A percentile compares a stretch with the other conserved stretches of the same genome.
These are phyloP conservation scores for Phaeosphaeriaceae sp. DNA, from an alignment of 2,329 filamentous ascomycete genomes.

Conservation along the genomic window DNA sequence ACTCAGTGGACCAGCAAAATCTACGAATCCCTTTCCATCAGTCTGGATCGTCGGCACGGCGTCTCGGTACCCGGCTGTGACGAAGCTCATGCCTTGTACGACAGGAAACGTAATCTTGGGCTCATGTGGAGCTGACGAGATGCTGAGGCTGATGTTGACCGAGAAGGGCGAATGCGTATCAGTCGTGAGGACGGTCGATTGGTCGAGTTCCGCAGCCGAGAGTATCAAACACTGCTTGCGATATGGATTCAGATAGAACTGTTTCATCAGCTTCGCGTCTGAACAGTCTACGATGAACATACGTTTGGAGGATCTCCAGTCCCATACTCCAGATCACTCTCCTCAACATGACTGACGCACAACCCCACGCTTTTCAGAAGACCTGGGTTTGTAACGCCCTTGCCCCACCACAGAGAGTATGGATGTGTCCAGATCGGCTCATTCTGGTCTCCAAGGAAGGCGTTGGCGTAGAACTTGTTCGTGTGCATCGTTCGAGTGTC, in stretches of 20 bases:
- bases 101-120: slow-evolving; percentile 78
- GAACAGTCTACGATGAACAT: background rate
- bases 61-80: slow-evolving; percentile 78
- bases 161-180: slow-evolving; percentile 64
- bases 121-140: slow-evolving; percentile 55
- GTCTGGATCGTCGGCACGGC: slow-evolving; percentile 73
- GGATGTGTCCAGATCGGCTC: slow-evolving; percentile 75
- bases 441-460: slow-evolving; percentile 77
- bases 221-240: slow-evolving; percentile 82
- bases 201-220: slow-evolving; percentile 76
- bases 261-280: slow-evolving; percentile 29
- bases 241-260: slow-evolving; percentile 71
- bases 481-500: slow-evolving; percentile 64
- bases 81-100: slow-evolving; percentile 87
- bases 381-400: slow-evolving; percentile 57
- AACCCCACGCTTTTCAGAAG: slow-evolving; percentile 72
- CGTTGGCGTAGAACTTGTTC: slow-evolving; percentile 76
- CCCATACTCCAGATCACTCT: slow-evolving; percentile 72
- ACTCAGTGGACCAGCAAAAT: slow-evolving; percentile 63
- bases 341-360: slow-evolving; percentile 75
- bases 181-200: slow-evolving; percentile 63
- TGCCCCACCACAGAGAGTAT: slow-evolving; percentile 56
- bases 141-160: slow-evolving; percentile 70
- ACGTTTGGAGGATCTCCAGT: slow-evolving; percentile 44
- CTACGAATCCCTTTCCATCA: slow-evolving; percentile 75